Evolutionary conservation across 1,284 basidiomycete genomes (phyloP), one percentile per base, ranked within the genome.

Genomic region (Hemileia vastatrix): DNA sequence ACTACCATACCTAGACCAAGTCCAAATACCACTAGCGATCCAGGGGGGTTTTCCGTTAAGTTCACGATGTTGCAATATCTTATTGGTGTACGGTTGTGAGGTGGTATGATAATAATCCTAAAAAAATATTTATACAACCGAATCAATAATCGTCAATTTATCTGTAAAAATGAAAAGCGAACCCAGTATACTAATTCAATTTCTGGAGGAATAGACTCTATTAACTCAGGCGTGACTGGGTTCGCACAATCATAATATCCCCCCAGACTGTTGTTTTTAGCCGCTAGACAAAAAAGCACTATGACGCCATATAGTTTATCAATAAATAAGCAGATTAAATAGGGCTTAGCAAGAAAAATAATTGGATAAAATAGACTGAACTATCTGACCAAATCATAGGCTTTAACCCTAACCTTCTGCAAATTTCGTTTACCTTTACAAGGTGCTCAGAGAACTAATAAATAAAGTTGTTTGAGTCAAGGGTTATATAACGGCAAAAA

Each of bases 331-430:
- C 23, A 43, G 33, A 13, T n/a, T 8, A 43, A 24, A 15, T n/a
- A 4, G n/a, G 32, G 9, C 19, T 33, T 24, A 32, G 18, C 4
- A 36, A 15, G 21, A 50, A 9, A n/a, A 43, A 19, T 24, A 45
- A 8, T 51, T 8, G 3, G 23, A 8, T 27, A 49, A 40, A 18
- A 24, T 5, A 6, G 45, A 67, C 70, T 54, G 8, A 31, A 70
- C 70, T 73, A 65, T 73, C 71, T 36, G 63, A 70, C 76, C 76
- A 77, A 63, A 77, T 77, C 73, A 77, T 76, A 1, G 76, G 76
- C 53, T 71, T 53, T 1, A 77, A 64, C 2, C 67, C 67, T 13
- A 67, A 19, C 1, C 48, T 21, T 18, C 58, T 23, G 52, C 76
- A 77, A 21, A 77, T 75, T 13, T 67, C 57, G 57, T 76, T 73